Base-by-base conservation (phyloP, 192 early-diverging fungal genomes). In the Mortierella antarctica region DNA sequence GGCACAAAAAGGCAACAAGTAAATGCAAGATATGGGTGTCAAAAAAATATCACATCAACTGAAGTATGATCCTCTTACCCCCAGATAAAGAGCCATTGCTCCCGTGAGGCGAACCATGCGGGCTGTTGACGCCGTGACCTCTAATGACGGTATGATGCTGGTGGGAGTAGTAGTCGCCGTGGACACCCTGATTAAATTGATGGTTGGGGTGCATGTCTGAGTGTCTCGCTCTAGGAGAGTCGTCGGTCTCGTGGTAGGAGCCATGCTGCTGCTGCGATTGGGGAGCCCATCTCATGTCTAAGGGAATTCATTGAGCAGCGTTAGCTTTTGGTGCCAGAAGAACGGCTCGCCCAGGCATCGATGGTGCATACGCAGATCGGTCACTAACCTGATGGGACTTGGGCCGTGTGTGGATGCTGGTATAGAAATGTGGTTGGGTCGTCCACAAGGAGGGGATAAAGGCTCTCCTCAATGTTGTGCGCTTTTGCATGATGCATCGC, bases 371-470 rank as follows among this genome's bases (percentile, higher is more conserved):
- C 2, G 41, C 13, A 5, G 10, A 21, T 23, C 14, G 10, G 14
- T 2, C 11, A 55, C 17, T 46, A 18, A 76, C 81, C 69, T 75
- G 81, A 64, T 6, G 71, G 42, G 18, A 74, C 59, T 12, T 57
- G 58, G 17, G 70, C 18, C 21, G 64, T 20, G 52, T 80, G 77
- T 46, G 77, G 77, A 57, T 80, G 77, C 44, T 72, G 77, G 70
- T 92, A 91, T 45, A 95, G 73, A 73, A 90, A 92, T 41, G 86
- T 62, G 59, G 86, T 84, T 39, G 92, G 93, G 65, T 93, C 91
- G 42, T 91, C 89, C 62, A 90, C 90, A 69, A 95, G 89, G 48
- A 95, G 87, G 48, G 93, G 93, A 73, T 92, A 92, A 21, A 93
- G 86, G 56, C 86, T 83, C 7, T 93, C 92, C 39, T 86, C 75